Conservation (phyloP, 208 protist genomes). For the Lotmaria passim region DNA sequence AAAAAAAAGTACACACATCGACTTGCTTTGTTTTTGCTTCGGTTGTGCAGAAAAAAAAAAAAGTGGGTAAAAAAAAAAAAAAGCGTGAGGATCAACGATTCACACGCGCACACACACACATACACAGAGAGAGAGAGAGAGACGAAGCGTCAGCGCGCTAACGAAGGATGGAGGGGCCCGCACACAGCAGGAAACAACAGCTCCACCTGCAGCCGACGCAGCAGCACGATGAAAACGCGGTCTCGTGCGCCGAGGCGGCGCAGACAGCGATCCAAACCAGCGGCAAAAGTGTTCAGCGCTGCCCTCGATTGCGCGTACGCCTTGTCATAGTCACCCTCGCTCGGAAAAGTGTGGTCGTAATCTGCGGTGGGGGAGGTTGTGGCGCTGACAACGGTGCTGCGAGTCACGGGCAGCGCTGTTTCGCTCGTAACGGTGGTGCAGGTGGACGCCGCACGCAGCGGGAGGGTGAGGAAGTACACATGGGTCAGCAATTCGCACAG, state of each 20-base stretch:
- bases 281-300: constrained; percentile 10
- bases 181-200: constrained; percentile 28
- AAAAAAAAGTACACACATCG: neutral
- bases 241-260: constrained; percentile 26
- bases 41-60: too few species aligned
- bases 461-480: constrained; percentile 22
- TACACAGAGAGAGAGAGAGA: neutral
- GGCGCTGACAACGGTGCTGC: neutral
- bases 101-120: neutral
- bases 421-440: neutral
- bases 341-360: too few species aligned
- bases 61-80: neutral
- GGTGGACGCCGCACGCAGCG: constrained; percentile 23
- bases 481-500: constrained; percentile 15
- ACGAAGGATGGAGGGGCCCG: too few species aligned
- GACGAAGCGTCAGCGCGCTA: too few species aligned
- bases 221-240: constrained; percentile 14
- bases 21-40: too few species aligned
- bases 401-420: neutral
- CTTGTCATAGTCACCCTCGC: constrained; percentile 1
- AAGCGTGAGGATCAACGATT: neutral
- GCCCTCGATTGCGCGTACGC: constrained; percentile 14
- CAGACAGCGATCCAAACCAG: constrained; percentile 21
- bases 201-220: constrained; percentile 26
- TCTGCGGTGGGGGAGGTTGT: neutral